These are phyloP conservation scores for Suillus variegatus DNA, from an alignment of 768 basidiomycete genomes.

Conservation along the genomic window DNA sequence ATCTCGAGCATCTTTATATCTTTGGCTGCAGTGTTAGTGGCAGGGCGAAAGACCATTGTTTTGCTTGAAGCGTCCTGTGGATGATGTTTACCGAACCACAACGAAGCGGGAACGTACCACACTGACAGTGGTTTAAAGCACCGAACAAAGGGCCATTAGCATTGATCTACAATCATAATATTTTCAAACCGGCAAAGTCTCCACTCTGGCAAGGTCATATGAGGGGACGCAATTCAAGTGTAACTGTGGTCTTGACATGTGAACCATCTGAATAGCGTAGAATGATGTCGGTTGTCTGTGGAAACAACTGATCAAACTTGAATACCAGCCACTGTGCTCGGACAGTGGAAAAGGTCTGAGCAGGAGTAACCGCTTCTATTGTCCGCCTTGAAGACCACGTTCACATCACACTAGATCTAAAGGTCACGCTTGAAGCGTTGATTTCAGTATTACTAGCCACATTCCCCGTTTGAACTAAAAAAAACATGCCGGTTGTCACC, in stretches of 20 bases:
- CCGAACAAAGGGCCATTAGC: neutral
- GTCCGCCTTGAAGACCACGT: neutral
- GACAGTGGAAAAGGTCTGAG: neutral
- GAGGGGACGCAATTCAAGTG: neutral
- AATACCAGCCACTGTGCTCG: neutral
- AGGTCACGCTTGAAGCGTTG: neutral
- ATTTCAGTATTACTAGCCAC: slow-evolving; percentile 1
- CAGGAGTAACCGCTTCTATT: neutral
- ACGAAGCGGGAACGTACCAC: neutral
- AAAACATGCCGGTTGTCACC: neutral
- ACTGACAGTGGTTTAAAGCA: neutral
- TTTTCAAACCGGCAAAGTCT: neutral
- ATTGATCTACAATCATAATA: neutral
- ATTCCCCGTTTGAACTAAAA: neutral
- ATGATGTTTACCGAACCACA: neutral
- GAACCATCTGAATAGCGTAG: neutral
- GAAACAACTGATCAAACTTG: neutral
- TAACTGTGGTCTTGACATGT: neutral
- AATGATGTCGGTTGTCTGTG: neutral
- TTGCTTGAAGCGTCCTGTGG: neutral
- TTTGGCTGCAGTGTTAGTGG: too few species aligned
- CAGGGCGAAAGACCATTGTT: neutral
- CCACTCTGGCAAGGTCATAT: neutral
- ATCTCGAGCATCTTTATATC: neutral
- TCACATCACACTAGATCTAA: neutral